These are phyloP conservation scores for Trichoderma koningiopsis DNA, from an alignment of 2,329 filamentous ascomycete genomes.

Conservation along the genomic window DNA sequence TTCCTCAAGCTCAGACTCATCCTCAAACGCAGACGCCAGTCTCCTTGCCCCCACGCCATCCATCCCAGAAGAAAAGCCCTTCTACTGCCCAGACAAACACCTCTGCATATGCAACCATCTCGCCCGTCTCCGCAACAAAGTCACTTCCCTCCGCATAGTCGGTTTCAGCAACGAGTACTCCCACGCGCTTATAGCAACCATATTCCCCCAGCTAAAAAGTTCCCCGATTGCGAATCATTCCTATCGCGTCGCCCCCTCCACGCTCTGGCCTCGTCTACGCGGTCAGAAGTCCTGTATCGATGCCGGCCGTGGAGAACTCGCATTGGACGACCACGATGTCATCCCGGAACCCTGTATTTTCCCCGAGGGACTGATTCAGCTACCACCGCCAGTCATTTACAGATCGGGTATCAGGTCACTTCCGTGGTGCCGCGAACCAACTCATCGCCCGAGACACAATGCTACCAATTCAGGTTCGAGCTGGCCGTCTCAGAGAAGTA, in stretches of 20 bases:
- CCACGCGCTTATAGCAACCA: constrained; percentile 31
- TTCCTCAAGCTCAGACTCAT: neutral
- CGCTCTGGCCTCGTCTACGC: constrained; percentile 36
- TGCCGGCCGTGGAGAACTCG: constrained; percentile 29
- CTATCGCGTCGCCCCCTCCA: constrained; percentile 39
- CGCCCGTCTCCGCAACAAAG: constrained; percentile 34
- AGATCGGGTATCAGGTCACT: constrained; percentile 5
- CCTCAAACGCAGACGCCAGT: neutral
- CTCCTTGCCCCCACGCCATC: neutral
- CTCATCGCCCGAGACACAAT: neutral
- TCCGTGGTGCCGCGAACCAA: neutral
- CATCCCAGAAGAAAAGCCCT: neutral
- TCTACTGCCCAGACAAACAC: constrained; percentile 38
- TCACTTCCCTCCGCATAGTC: constrained; percentile 41
- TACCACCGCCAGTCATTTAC: constrained; percentile 33
- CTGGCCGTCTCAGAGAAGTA: constrained; percentile 11
- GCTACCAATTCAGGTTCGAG: constrained; percentile 14
- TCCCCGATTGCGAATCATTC: constrained; percentile 25
- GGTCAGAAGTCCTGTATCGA: constrained; percentile 37
- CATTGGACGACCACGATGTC: constrained; percentile 32
- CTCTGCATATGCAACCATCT: constrained; percentile 40
- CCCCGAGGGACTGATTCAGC: constrained; percentile 33
- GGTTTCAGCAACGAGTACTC: constrained; percentile 42
- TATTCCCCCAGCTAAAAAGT: constrained; percentile 32
- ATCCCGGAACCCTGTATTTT: neutral